Percentiles rank a stretch among this genome's conserved stretches.
These are phyloP conservation scores for Hyaloscypha hepaticicola DNA, from an alignment of 495 filamentous ascomycete genomes.

Conservation along the genomic window DNA sequence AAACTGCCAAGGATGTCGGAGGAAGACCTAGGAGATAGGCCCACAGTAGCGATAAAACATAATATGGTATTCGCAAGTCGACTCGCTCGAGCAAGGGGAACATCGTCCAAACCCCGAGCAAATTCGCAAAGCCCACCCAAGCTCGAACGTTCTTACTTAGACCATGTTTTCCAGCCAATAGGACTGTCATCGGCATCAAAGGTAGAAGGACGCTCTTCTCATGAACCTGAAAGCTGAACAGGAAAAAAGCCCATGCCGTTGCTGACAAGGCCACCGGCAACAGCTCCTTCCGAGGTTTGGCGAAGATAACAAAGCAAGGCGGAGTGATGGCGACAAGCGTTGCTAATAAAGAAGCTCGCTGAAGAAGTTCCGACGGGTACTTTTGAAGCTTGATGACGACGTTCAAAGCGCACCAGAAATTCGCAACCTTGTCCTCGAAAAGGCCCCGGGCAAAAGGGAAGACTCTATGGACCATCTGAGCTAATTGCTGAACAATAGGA, in stretches of 20 bases:
- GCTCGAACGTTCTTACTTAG: constrained; percentile 71
- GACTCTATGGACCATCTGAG: constrained; percentile 82
- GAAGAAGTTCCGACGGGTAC: constrained; percentile 64
- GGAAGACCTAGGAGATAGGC: constrained; percentile 86
- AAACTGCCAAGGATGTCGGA: constrained; percentile 67
- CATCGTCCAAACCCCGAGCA: constrained; percentile 90
- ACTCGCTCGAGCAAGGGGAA: constrained; percentile 87
- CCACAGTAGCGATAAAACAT: constrained; percentile 81
- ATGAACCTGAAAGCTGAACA: constrained; percentile 96
- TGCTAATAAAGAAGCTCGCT: constrained; percentile 71
- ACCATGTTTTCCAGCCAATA: constrained; percentile 74
- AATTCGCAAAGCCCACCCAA: constrained; percentile 92
- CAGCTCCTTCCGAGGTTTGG: constrained; percentile 71
- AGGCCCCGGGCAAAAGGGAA: constrained; percentile 93
- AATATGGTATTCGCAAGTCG: constrained; percentile 79
- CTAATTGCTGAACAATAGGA: constrained; percentile 67
- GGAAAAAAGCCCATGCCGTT: constrained; percentile 93
- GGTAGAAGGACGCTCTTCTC: constrained; percentile 95
- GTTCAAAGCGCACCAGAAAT: constrained; percentile 93
- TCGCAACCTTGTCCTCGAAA: constrained; percentile 98
- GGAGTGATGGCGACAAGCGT: constrained; percentile 75
- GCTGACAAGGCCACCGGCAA: constrained; percentile 76
- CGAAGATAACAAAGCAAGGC: constrained; percentile 75
- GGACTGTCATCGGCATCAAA: constrained; percentile 84
- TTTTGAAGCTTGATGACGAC: constrained; percentile 80